Evolutionary conservation across 1,284 basidiomycete species (phyloP), one percentile per base, ranked within the genome.

Genomic region (Sporisorium iseilematis-ciliati): DNA sequence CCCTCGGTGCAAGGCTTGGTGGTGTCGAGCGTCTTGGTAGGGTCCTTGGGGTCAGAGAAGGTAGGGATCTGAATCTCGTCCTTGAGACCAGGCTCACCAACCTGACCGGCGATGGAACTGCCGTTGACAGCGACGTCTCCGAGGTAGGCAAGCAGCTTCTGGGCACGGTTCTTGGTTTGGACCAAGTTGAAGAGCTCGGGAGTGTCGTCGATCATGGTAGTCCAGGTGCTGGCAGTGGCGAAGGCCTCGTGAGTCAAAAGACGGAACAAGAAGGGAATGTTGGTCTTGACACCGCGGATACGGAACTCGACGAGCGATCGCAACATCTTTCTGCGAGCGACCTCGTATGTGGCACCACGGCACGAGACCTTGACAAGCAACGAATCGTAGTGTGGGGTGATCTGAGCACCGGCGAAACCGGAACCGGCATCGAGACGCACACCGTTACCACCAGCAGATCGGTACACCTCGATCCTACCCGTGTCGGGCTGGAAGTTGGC

Each of bases 351-450:
- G 18, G 96, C 95, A 56, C 97, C 97, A 77, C 92, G 95, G 72
- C 97, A 95, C 51, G 92, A 92, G 84, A 94, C 94, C 88, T 99
- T 99, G 85, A 99, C 97, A 57, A 99, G 90, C 86, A 99, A 89
- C 82, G 94, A 96, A 88, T 99, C 97, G 86, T 99, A 99, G 87
- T 99, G 95, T 60, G 96, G 96, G 52, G 97, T 99, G 86, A 99
- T 99, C 87, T 99, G 97, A 48, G 97, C 97, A 67, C 97, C 97
- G 63, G 97, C 97, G 81, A 98, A 99, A 80, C 97, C 97, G 75
- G 95, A 98, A 85, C 92, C 92, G 26, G 97, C 94, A 85, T 99
- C 97, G 63, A 99, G 89, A 86, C 97, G 93, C 57, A 99, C 95
- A 86, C 97, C 97, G 86, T 98, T 99, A 75, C 97, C 97, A 87